Evolutionary conservation across 1,139 yeast genomes (phyloP), one percentile per base, ranked within the genome.

Genomic region (Chernovozyma sophiae-reginae): DNA sequence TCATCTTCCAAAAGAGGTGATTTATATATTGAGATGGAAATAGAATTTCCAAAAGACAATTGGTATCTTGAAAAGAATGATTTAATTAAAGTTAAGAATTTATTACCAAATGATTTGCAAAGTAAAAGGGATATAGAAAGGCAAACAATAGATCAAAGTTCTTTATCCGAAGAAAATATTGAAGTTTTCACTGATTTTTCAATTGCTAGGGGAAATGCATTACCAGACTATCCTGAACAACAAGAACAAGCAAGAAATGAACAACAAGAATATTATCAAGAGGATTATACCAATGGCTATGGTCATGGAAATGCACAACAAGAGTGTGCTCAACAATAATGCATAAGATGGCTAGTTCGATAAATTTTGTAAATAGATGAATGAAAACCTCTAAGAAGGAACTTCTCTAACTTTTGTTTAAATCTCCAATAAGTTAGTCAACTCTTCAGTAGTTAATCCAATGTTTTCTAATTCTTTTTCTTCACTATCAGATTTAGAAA

Each of bases 41-140:
- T 92, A 37, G 86, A 80, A 46, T 92, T 92, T 58, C 98, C 97
- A 2, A 72, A 73, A 28, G 94, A 86, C 56, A 75, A 79, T 49
- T 86, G 95, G 95, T 79, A 77, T 51, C 62, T 75, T 51, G 92
- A 84, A 53, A 75, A 72, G 52, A 71, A 76, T 41, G 92, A 83
- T 53, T 39, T 80, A 5, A 43, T 61, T 19, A 75, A 71, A 43
- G 61, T 83, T 43, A 65, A 64, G 41, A 75, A 77, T 43, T 62
- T 81, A 16, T 60, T 83, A 34, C 89, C 87, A 10, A 64, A 58
- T 41, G 61, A 57, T 2, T 51, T 63, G 30, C 49, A 46, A 31
- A 53, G 46, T 31, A 57, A 56, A 34, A 40, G 37, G 11, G 61
- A 53, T 31, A 46, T 44, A n/a, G 40, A 43, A 30, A 51, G 44